Conservation (phyloP, 306 rosid species). For the Acacia crassicarpa region DNA sequence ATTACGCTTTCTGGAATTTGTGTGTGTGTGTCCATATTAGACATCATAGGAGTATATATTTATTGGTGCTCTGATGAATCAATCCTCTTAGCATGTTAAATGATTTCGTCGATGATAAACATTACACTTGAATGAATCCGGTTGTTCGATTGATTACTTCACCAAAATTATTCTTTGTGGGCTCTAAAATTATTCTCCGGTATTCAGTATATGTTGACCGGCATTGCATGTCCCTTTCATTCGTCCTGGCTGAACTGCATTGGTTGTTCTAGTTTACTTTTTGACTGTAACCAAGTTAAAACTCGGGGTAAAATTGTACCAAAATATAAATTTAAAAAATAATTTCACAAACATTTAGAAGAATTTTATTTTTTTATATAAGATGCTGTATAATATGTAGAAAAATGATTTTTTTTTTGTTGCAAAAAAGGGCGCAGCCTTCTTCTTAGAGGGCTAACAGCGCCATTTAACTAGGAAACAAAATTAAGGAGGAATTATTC, state of each 20-base stretch:
- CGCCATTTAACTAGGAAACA: background rate
- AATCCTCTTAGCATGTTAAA: background rate
- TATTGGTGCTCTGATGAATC: background rate
- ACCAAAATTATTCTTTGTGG: background rate
- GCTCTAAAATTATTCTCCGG: background rate
- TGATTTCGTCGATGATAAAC: background rate
- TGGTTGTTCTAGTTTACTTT: background rate
- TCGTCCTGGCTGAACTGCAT: constrained; percentile 21
- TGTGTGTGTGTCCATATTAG: no score
- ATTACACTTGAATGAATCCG: background rate
- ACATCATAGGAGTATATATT: background rate
- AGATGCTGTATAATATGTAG: background rate
- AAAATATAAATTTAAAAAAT: background rate
- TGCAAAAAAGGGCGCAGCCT: background rate
- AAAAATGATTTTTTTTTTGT: background rate
- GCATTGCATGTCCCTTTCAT: background rate
- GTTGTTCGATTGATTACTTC: background rate
- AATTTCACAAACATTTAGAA: background rate
- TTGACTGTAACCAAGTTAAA: background rate
- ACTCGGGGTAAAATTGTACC: background rate
- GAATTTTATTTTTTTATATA: background rate
- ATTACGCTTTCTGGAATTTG: background rate
- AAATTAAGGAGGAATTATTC: background rate
- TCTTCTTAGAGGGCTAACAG: background rate
- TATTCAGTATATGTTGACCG: constrained; percentile 22